These are phyloP conservation scores for Leccinum disarticulatum DNA, from an alignment of 768 basidiomycete species.

Conservation along the genomic window DNA sequence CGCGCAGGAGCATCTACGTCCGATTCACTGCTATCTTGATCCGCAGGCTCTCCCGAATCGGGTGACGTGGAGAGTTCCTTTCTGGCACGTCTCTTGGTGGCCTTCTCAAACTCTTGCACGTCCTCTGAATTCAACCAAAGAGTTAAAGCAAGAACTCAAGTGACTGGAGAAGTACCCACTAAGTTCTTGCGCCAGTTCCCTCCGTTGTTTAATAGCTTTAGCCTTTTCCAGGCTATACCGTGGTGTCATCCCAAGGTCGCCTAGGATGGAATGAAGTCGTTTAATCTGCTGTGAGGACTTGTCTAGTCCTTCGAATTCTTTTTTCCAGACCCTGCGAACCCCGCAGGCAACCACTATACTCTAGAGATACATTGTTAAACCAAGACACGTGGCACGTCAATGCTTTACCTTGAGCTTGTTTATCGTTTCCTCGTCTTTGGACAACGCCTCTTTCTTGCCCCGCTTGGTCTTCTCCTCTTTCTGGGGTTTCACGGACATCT, in stretches of 20 bases:
- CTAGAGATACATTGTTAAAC: constrained; percentile 35
- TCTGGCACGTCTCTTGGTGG: constrained; percentile 34
- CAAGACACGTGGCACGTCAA: not conserved
- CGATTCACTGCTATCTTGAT: constrained; percentile 32
- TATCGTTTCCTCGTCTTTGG: constrained; percentile 71
- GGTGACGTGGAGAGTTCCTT: constrained; percentile 12
- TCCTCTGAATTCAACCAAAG: constrained; percentile 51
- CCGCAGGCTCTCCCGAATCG: constrained; percentile 27
- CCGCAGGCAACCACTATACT: constrained; percentile 73
- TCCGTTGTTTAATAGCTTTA: constrained; percentile 63
- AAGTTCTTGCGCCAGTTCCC: constrained; percentile 78
- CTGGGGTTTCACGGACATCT: constrained; percentile 26
- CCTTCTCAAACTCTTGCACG: constrained; percentile 66
- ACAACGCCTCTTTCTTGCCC: constrained; percentile 35
- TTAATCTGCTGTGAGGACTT: constrained; percentile 61
- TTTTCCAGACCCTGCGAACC: constrained; percentile 74
- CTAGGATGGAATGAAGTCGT: constrained; percentile 61
- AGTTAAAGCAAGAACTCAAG: not conserved
- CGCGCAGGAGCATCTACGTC: constrained; percentile 34
- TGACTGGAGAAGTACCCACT: constrained; percentile 43
- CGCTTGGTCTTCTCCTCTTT: constrained; percentile 26
- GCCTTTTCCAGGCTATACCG: constrained; percentile 80
- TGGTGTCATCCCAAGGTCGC: constrained; percentile 78
- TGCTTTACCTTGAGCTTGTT: constrained; percentile 66
- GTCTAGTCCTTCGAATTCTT: constrained; percentile 62